Evolutionary conservation across 176 grass and related monocot genomes (phyloP).

Genomic region (Aegilops speltoides): DNA sequence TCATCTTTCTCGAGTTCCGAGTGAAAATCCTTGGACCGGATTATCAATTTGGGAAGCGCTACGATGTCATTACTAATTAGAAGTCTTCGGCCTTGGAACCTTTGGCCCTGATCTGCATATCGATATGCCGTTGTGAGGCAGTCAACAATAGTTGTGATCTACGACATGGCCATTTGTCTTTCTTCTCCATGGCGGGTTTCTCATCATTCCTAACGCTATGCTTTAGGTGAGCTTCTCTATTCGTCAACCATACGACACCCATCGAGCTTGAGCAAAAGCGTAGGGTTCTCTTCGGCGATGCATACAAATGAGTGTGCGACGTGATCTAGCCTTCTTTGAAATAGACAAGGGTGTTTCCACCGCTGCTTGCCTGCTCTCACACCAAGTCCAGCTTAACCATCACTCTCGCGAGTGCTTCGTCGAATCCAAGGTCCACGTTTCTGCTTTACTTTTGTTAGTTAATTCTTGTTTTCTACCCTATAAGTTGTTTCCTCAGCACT

Average conservation of each 20-base stretch:
- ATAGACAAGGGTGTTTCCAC: too few species aligned
- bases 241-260: background rate
- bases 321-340: background rate
- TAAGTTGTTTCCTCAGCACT: background rate
- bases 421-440: background rate
- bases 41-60: background rate
- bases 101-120: background rate
- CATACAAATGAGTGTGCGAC: background rate
- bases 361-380: background rate
- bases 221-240: background rate
- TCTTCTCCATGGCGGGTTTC: background rate
- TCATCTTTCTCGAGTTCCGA: background rate
- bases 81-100: background rate
- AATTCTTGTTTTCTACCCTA: background rate
- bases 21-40: background rate
- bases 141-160: background rate
- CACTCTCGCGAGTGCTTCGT: background rate
- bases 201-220: background rate
- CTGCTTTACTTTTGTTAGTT: background rate
- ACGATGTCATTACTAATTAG: background rate
- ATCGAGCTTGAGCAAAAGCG: background rate
- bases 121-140: background rate
- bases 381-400: background rate
- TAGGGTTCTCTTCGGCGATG: background rate
- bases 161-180: background rate